Conservation (phyloP, 805 yeast genomes). For the Candida boidinii region DNA sequence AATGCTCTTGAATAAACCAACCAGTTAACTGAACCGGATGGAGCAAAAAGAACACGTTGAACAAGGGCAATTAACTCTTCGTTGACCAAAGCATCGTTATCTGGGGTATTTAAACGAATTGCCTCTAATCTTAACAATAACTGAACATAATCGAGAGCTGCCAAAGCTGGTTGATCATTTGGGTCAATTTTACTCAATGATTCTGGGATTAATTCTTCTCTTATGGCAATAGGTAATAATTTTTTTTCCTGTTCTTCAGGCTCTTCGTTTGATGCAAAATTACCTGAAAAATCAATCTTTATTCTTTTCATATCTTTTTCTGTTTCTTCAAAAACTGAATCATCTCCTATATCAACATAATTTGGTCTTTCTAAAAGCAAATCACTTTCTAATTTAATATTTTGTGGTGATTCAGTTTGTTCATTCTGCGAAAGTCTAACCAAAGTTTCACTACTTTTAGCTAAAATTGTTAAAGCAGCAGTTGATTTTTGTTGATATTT, state of each 20-base stretch:
- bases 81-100: conserved; percentile 59
- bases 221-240: conserved; percentile 54
- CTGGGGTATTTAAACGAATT: conserved; percentile 62
- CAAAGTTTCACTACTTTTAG: conserved; percentile 36
- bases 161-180: conserved; percentile 68
- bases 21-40: conserved; percentile 53
- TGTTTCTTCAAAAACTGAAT: conserved; percentile 31
- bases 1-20: conserved; percentile 69
- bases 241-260: conserved; percentile 23
- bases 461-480: conserved; percentile 69
- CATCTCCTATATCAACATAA: conserved; percentile 52
- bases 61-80: conserved; percentile 79
- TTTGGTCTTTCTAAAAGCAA: conserved; percentile 66
- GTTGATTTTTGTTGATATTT: conserved; percentile 68
- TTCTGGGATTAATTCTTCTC: conserved; percentile 55
- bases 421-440: conserved; percentile 10
- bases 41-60: conserved; percentile 56
- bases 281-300: conserved; percentile 28
- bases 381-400: conserved; percentile 63
- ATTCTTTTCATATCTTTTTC: conserved; percentile 31
- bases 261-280: conserved; percentile 4
- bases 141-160: conserved; percentile 66
- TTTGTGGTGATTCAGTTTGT: conserved; percentile 38
- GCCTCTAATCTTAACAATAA: conserved; percentile 59
- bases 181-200: conserved; percentile 56